phyloP scores from a whole-genome alignment of 2,329 filamentous ascomycete genomes.

The Pseudofabraea citricarpa region DNA sequence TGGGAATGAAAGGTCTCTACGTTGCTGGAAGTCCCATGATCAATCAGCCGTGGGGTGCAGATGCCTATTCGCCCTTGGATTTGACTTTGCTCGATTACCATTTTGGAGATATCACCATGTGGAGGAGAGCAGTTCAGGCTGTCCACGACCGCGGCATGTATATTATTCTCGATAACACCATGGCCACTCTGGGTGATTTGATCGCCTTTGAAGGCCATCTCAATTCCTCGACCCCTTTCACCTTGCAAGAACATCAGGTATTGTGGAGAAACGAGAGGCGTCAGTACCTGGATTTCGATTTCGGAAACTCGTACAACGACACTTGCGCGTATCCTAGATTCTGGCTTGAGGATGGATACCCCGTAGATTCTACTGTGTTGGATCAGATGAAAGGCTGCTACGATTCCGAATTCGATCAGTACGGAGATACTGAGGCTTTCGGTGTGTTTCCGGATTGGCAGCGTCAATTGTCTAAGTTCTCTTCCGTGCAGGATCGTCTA shows the following conservation, averaged over 20 bases:
- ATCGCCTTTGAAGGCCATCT: constrained; percentile 57
- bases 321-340: constrained; percentile 55
- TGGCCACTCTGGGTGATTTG: constrained; percentile 60
- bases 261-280: constrained; percentile 6
- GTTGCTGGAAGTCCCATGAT: constrained; percentile 59
- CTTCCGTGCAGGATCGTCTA: constrained; percentile 61
- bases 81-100: constrained; percentile 61
- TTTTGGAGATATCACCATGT: constrained; percentile 52
- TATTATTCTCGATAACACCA: constrained; percentile 60
- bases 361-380: constrained; percentile 48
- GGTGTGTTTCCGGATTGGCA: constrained; percentile 58
- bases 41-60: constrained; percentile 58
- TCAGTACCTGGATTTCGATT: constrained; percentile 1
- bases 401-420: constrained; percentile 58
- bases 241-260: constrained; percentile 5
- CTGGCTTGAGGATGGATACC: constrained; percentile 52
- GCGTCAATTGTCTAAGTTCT: constrained; percentile 60
- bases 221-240: constrained; percentile 54
- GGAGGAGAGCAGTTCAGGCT: constrained; percentile 51
- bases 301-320: constrained; percentile 38
- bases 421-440: constrained; percentile 58
- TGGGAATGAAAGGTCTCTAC: constrained; percentile 60
- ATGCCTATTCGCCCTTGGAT: constrained; percentile 54
- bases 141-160: constrained; percentile 60
- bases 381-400: constrained; percentile 7